Evolutionary conservation across 108 stramenopile species (phyloP), one percentile per base, ranked within the genome.

Genomic region (Nitzschia palea): DNA sequence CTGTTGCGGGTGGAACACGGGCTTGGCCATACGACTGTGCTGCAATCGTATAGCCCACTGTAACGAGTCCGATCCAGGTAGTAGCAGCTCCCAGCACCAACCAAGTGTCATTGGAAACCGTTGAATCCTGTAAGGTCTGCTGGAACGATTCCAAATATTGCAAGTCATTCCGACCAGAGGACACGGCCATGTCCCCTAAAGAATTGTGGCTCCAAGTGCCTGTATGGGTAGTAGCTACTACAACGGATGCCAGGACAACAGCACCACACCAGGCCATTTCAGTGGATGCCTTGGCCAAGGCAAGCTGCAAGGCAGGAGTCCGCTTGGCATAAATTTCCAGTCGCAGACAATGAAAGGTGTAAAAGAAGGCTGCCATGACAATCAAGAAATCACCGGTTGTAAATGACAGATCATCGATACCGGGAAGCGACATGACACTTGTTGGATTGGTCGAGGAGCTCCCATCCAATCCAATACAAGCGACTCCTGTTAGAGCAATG

Each of bases 1-100:
- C 89, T 55, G 86, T 76, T n/a, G 83, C 65, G 5, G 94, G 84
- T 47, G 67, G 62, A 25, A 95, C 85, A 12, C 77, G 64, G 1
- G 82, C 47, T 71, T 95, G 94, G 8, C 91, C 94, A 62, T 72
- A 95, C 47, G 80, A 74, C 64, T 95, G 94, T 22, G 94, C 94
- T 53, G 83, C 89, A 32, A 95, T 95, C 14, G 81, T 82, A 67
- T 91, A 95, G 3, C 86, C 94, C 29, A 85, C 84, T 0, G 91
- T 93, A 1, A 92, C 75, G 65, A 65, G 71, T 0, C 94, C 94
- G 18, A 83, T 90, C 94, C 94, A 95, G 14, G 87, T 63, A 9
- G 70, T 78, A 12, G 89, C 87, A 6, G 52, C 76, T 23, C 9
- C 55, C 10, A 68, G 52, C 42, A 14, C 30, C 18, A 22, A 25